These are phyloP conservation scores for Agrocybe praecox DNA, from an alignment of 768 basidiomycete genomes.

Conservation along the genomic window DNA sequence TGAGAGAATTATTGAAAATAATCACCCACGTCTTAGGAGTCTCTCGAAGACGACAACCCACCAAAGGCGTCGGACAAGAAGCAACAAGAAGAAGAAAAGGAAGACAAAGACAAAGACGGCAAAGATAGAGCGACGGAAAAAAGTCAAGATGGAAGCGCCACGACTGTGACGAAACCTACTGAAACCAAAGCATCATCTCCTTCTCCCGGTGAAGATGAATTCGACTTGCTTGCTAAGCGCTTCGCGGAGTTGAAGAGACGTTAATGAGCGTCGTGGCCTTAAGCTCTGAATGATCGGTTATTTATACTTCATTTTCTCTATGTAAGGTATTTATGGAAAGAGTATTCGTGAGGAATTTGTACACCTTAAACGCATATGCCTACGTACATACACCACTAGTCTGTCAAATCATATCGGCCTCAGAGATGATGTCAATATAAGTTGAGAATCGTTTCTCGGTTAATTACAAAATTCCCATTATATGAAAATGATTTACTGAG, in stretches of 20 bases:
- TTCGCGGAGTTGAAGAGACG: slow-evolving; percentile 90
- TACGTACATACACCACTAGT: too few relatives aligned
- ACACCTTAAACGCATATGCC: too few relatives aligned
- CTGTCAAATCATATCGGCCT: too few relatives aligned
- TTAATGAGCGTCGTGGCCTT: slow-evolving; percentile 24
- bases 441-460: too few relatives aligned
- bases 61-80: background rate
- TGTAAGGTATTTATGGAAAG: background rate
- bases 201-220: slow-evolving; percentile 60
- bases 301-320: background rate
- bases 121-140: slow-evolving; percentile 4
- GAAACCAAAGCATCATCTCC: slow-evolving; percentile 18
- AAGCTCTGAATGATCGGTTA: background rate
- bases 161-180: slow-evolving; percentile 21
- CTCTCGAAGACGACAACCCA: background rate
- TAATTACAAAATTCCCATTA: too few relatives aligned
- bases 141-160: slow-evolving; percentile 6
- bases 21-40: background rate
- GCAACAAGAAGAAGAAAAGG: background rate
- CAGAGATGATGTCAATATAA: too few relatives aligned
- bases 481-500: too few relatives aligned
- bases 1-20: background rate
- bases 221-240: slow-evolving; percentile 73
- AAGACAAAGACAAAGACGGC: too few relatives aligned
- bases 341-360: too few relatives aligned